Evolutionary conservation across 78 protist genomes (phyloP), one percentile per base, ranked within the genome.

Genomic region (Blattamonas nauphoetae): DNA sequence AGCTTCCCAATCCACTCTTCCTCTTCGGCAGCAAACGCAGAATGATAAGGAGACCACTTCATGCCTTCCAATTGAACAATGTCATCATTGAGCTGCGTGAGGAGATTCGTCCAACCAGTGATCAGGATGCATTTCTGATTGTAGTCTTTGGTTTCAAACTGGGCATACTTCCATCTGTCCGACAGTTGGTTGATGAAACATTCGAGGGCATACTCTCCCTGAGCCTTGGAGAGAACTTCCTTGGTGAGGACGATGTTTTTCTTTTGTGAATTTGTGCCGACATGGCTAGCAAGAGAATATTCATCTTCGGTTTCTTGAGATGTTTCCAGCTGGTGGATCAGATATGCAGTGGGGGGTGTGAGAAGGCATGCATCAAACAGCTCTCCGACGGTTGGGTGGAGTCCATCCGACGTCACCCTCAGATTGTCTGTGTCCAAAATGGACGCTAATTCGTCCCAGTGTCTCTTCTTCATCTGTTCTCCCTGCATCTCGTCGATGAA

Each of bases 151-250:
- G 95, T 84, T 29, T 96, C 98, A 6, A 97, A 81, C 88, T 88
- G 93, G 32, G 33, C 44, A 1, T 38, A 63, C n/a, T 81, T 29
- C 99, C 99, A 96, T 46, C n/a, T 35, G 84, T 95, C 96, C 5
- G 87, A 36, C 4, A 96, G 92, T 63, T 91, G 90, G 42, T 84
- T 55, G 84, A 97, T 86, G 89, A 90, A 96, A 88, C 92, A 95
- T 77, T 96, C 99, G 1, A 97, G 92, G 0, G 92, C 98, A 88
- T 94, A 85, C 90, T 97, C 99, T 21, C 99, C 99, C 91, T 94
- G 96, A 0, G 98, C 98, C 1, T 85, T 82, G 29, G 90, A 34
- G 71, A 96, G 38, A 2, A 96, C 91, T 36, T 95, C 97, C 85
- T 92, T 86, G 87, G 71, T 55, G 21, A 55, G 11, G 71, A 55